Percentiles rank a stretch among this genome's conserved stretches.
phyloP scores from a whole-genome alignment of 495 filamentous ascomycete species.

The Aspergillus kassunensis region DNA sequence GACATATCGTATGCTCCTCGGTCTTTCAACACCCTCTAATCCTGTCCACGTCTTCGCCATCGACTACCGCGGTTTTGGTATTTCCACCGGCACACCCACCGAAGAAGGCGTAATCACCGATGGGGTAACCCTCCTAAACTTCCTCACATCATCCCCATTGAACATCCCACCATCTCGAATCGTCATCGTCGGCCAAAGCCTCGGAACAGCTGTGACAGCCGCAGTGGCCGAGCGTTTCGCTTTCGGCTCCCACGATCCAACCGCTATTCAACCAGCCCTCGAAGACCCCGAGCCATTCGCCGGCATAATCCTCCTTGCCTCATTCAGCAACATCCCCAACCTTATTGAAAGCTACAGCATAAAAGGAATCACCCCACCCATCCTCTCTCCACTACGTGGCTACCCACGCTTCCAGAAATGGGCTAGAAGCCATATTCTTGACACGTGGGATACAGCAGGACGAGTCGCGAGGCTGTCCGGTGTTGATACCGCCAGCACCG shows the following conservation, averaged over 20 bases:
- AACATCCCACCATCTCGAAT: constrained; percentile 65
- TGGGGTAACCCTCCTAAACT: constrained; percentile 65
- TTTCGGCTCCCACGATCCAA: constrained; percentile 38
- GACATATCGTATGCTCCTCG: constrained; percentile 37
- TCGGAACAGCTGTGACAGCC: constrained; percentile 79
- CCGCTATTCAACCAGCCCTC: constrained; percentile 33
- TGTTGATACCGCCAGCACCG: constrained; percentile 22
- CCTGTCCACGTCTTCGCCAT: constrained; percentile 66
- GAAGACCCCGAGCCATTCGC: constrained; percentile 52
- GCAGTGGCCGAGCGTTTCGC: constrained; percentile 68
- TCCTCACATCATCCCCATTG: constrained; percentile 38
- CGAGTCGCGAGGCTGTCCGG: constrained; percentile 45
- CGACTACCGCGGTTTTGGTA: constrained; percentile 89
- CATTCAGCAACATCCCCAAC: constrained; percentile 68
- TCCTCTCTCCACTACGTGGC: constrained; percentile 67
- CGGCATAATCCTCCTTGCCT: constrained; percentile 72
- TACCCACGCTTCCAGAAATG: constrained; percentile 51
- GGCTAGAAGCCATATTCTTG: constrained; percentile 45
- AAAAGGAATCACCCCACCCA: constrained; percentile 72
- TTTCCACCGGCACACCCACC: constrained; percentile 72
- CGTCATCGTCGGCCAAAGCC: constrained; percentile 78
- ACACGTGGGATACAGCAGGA: constrained; percentile 52
- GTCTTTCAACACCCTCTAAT: constrained; percentile 43
- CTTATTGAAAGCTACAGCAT: constrained; percentile 71
- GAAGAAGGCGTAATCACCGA: constrained; percentile 82